Percentiles rank a stretch among this genome's conserved stretches.
Evolutionary conservation across 345 rosid genomes (phyloP).

Genomic region (Aurinia saxatilis): DNA sequence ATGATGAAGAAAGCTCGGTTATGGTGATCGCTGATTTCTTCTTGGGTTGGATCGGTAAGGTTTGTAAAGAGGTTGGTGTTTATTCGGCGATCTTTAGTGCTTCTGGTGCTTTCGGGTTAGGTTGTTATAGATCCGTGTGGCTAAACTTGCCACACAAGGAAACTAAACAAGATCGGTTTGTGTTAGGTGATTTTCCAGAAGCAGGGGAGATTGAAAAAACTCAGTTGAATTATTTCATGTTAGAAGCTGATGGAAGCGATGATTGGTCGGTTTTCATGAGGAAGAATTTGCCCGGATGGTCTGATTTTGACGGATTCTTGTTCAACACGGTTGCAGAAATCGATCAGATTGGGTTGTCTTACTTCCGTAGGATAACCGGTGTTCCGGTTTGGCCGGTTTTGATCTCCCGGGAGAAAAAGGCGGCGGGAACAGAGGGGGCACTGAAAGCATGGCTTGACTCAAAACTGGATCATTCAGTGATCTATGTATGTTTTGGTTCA

Average conservation of each 20-base stretch:
- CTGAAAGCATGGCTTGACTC: slow-evolving; percentile 53
- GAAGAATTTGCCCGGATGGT: slow-evolving; percentile 38
- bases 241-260: slow-evolving; percentile 47
- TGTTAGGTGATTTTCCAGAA: slow-evolving; percentile 48
- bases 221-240: slow-evolving; percentile 37
- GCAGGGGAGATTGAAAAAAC: slow-evolving; percentile 39
- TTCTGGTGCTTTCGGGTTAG: slow-evolving; percentile 36
- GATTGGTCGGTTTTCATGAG: slow-evolving; percentile 43
- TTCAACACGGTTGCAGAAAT: slow-evolving; percentile 58
- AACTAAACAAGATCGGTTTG: slow-evolving; percentile 29
- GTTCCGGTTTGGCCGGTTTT: slow-evolving; percentile 53
- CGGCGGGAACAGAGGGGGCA: slow-evolving; percentile 4
- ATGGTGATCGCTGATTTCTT: slow-evolving; percentile 48
- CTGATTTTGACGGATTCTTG: slow-evolving; percentile 43
- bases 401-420: slow-evolving; percentile 26
- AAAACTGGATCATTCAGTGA: slow-evolving; percentile 48
- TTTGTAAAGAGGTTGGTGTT: slow-evolving; percentile 47
- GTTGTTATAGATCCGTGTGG: slow-evolving; percentile 59
- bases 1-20: slow-evolving; percentile 23
- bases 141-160: slow-evolving; percentile 33
- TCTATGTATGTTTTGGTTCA: slow-evolving; percentile 66
- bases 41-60: slow-evolving; percentile 57
- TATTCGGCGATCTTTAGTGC: slow-evolving; percentile 41
- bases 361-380: slow-evolving; percentile 40
- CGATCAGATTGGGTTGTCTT: slow-evolving; percentile 41